Percentiles rank a stretch among this genome's conserved stretches.
Evolutionary conservation across 2,329 filamentous ascomycete genomes (phyloP).

Genomic region (Claviceps digitariae): DNA sequence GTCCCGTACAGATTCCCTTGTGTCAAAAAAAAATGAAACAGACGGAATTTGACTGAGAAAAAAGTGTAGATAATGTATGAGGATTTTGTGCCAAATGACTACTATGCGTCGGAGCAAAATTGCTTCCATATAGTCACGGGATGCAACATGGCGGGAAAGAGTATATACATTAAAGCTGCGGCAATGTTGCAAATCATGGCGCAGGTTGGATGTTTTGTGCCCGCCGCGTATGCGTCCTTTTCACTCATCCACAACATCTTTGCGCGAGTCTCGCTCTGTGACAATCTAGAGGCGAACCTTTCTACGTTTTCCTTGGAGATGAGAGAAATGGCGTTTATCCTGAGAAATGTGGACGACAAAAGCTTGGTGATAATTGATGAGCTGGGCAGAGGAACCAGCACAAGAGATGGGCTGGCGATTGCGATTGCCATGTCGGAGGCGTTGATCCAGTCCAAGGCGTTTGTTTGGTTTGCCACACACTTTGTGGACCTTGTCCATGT

Average conservation of each 20-base stretch:
- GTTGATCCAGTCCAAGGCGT: constrained; percentile 61
- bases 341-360: constrained; percentile 62
- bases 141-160: constrained; percentile 97
- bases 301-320: constrained; percentile 93
- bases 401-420: constrained; percentile 76
- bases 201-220: constrained; percentile 83
- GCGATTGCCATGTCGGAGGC: constrained; percentile 84
- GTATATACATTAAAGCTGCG: constrained; percentile 79
- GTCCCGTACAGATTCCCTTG: too few species aligned
- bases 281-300: constrained; percentile 78
- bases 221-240: constrained; percentile 70
- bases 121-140: constrained; percentile 91
- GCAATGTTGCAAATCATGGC: constrained; percentile 85
- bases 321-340: constrained; percentile 88
- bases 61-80: constrained; percentile 40
- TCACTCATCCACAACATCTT: constrained; percentile 74
- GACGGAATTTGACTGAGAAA: not conserved
- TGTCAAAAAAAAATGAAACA: not conserved
- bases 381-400: constrained; percentile 80
- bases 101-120: constrained; percentile 66
- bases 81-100: constrained; percentile 77
- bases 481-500: constrained; percentile 73
- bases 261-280: constrained; percentile 73
- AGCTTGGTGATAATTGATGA: constrained; percentile 84
- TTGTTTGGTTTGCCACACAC: constrained; percentile 90